phyloP scores from a whole-genome alignment of 108 stramenopile genomes.

The Cylindrotheca fusiformis region DNA sequence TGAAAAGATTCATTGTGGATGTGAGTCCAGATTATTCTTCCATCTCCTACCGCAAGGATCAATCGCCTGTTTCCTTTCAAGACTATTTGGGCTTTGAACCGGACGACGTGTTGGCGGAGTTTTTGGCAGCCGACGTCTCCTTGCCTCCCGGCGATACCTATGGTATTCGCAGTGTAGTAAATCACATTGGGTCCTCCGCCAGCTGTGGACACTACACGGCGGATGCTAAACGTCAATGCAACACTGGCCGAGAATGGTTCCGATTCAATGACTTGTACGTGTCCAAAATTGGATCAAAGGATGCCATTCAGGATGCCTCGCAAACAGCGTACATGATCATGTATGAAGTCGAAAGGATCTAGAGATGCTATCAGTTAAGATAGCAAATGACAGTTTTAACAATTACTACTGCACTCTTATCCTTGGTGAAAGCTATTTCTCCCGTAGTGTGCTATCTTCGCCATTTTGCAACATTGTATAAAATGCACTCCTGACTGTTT shows the following conservation, averaged over 20 bases:
- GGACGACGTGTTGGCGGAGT: conserved; percentile 28
- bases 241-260: conserved; percentile 29
- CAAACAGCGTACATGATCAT: conserved; percentile 57
- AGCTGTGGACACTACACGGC: conserved; percentile 60
- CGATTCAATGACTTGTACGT: conserved; percentile 60
- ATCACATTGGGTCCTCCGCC: conserved; percentile 53
- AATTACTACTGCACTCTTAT: too few species aligned
- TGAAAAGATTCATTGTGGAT: conserved; percentile 65
- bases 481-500: too few species aligned
- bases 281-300: conserved; percentile 17
- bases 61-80: conserved; percentile 36
- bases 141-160: conserved; percentile 16
- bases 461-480: too few species aligned
- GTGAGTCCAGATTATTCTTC: conserved; percentile 44
- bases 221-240: conserved; percentile 30
- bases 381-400: too few species aligned
- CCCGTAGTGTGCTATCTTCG: too few species aligned
- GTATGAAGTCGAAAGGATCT: conserved; percentile 30
- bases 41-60: conserved; percentile 51
- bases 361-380: conserved; percentile 6
- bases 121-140: conserved; percentile 25
- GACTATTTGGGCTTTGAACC: conserved; percentile 19
- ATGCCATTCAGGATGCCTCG: conserved; percentile 26
- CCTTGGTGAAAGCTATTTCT: too few species aligned
- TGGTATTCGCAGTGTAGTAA: conserved; percentile 43